A percentile compares a stretch with the other conserved stretches of the same genome.
These are phyloP conservation scores for Magnusiomyces fungicola DNA, from an alignment of 1,139 yeast genomes.

Conservation along the genomic window DNA sequence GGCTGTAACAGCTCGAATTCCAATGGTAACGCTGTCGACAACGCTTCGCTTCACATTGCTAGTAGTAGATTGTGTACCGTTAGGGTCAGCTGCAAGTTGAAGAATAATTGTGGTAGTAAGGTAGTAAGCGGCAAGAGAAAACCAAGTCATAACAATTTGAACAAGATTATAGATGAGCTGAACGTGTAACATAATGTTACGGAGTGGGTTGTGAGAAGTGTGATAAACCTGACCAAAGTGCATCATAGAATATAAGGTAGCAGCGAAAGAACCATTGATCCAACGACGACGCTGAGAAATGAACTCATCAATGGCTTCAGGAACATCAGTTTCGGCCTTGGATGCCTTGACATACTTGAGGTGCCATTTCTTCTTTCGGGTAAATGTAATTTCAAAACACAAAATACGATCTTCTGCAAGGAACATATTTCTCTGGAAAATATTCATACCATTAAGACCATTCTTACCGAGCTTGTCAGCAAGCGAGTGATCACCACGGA, in stretches of 20 bases:
- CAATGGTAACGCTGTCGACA: background rate
- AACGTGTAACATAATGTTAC: conserved; percentile 65
- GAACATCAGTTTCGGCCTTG: conserved; percentile 93
- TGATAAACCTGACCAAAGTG: conserved; percentile 68
- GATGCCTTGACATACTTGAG: conserved; percentile 83
- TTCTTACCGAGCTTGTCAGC: conserved; percentile 39
- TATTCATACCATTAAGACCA: conserved; percentile 47
- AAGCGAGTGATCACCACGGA: conserved; percentile 74
- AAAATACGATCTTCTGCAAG: conserved; percentile 92
- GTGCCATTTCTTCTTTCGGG: conserved; percentile 73
- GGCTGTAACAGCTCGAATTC: background rate
- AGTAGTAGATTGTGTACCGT: conserved; percentile 16
- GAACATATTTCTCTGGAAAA: conserved; percentile 90
- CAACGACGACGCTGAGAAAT: conserved; percentile 90
- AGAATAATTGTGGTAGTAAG: conserved; percentile 54
- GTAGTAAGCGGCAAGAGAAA: conserved; percentile 72
- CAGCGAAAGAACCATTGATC: conserved; percentile 95
- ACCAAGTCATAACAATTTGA: conserved; percentile 68
- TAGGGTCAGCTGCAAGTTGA: conserved; percentile 36
- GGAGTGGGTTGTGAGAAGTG: conserved; percentile 64
- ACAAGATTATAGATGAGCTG: conserved; percentile 74
- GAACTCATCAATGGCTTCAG: conserved; percentile 78
- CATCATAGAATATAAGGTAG: conserved; percentile 75
- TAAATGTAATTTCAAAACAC: conserved; percentile 88
- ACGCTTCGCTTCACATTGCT: background rate